These are phyloP conservation scores for Myrica gale DNA, from an alignment of 306 rosid genomes.

Conservation along the genomic window DNA sequence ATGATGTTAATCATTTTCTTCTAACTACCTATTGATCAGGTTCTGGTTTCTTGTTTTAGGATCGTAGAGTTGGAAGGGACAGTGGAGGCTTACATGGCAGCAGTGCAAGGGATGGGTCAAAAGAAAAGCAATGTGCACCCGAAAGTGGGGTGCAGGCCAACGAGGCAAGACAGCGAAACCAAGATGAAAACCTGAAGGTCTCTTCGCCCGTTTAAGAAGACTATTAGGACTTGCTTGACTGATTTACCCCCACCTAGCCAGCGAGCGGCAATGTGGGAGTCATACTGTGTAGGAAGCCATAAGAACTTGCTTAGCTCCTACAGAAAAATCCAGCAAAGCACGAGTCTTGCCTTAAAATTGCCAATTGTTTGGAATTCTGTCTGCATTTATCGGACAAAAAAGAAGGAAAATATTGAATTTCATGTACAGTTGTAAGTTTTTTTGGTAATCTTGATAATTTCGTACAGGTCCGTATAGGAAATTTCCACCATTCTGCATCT, in stretches of 20 bases:
- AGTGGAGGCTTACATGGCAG: slow-evolving; percentile 34
- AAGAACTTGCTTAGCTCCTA: background rate
- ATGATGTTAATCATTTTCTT: background rate
- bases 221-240: background rate
- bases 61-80: slow-evolving; percentile 47
- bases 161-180: slow-evolving; percentile 35
- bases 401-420: background rate
- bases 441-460: background rate
- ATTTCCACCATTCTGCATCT: background rate
- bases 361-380: background rate
- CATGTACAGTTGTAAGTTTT: background rate
- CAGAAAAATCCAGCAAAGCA: background rate
- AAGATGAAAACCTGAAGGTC: slow-evolving; percentile 23
- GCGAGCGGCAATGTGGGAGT: background rate
- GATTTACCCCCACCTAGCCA: background rate
- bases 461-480: background rate
- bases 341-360: background rate
- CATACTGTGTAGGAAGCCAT: background rate
- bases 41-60: slow-evolving; percentile 43
- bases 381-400: background rate
- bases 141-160: slow-evolving; percentile 29
- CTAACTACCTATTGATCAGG: slow-evolving; percentile 6
- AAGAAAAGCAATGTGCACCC: slow-evolving; percentile 29
- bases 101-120: slow-evolving; percentile 34
- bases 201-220: background rate